Conservation (phyloP, 768 basidiomycete species). For the Wakefieldia striispora region DNA sequence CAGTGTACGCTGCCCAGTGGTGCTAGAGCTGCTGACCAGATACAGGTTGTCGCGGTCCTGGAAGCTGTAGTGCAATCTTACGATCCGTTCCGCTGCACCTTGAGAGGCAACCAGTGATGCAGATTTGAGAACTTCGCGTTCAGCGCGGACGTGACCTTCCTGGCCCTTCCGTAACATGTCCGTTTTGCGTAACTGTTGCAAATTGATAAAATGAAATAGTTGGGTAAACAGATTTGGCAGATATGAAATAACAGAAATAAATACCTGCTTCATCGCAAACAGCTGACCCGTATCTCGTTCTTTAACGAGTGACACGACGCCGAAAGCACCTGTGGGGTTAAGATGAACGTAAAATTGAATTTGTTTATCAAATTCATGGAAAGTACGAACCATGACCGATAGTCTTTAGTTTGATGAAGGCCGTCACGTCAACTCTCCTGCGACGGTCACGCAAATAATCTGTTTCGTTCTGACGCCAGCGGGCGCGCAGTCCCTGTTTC, state of each 20-base stretch:
- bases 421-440: slow-evolving; percentile 77
- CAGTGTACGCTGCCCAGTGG: slow-evolving; percentile 22
- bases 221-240: slow-evolving; percentile 25
- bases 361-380: slow-evolving; percentile 27
- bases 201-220: slow-evolving; percentile 24
- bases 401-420: slow-evolving; percentile 87
- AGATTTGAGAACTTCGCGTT: slow-evolving; percentile 90
- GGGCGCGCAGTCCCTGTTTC: slow-evolving; percentile 67
- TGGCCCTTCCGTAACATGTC: slow-evolving; percentile 97
- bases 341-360: slow-evolving; percentile 24
- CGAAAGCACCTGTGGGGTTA: slow-evolving; percentile 76
- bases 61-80: slow-evolving; percentile 89
- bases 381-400: slow-evolving; percentile 80
- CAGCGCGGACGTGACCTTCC: slow-evolving; percentile 95
- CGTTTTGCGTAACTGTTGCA: slow-evolving; percentile 68
- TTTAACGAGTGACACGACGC: slow-evolving; percentile 89
- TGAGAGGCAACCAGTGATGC: slow-evolving; percentile 78
- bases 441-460: slow-evolving; percentile 84
- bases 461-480: slow-evolving; percentile 87
- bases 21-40: slow-evolving; percentile 60
- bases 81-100: slow-evolving; percentile 87
- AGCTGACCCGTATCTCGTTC: slow-evolving; percentile 77
- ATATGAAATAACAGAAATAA: slow-evolving; percentile 26
- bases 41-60: slow-evolving; percentile 95
- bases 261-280: slow-evolving; percentile 96